These are phyloP conservation scores for Coemansia sp. DNA, from an alignment of 192 early-diverging fungal genomes.

Conservation along the genomic window DNA sequence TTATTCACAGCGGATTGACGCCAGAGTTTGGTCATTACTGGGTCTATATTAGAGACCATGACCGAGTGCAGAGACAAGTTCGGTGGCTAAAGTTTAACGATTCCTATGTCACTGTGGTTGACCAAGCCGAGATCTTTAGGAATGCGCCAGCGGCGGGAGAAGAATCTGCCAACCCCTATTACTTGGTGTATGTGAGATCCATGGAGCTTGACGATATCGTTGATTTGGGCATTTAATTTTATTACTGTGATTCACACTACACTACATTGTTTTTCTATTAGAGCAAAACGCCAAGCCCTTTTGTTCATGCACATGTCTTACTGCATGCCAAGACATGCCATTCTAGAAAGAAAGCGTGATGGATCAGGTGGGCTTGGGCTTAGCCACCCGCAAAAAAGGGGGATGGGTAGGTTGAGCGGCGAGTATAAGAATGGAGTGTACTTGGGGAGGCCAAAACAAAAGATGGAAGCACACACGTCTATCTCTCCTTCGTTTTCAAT, in stretches of 20 bases:
- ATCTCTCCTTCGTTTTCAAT: no score
- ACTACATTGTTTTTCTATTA: neutral
- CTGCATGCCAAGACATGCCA: no score
- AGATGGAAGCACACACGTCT: no score
- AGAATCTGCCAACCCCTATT: slow-evolving; percentile 61
- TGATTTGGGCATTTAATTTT: slow-evolving; percentile 12
- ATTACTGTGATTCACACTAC: neutral
- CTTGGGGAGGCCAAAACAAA: no score
- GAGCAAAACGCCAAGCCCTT: neutral
- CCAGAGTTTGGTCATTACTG: slow-evolving; percentile 75
- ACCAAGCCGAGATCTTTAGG: slow-evolving; percentile 54
- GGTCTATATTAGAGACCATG: slow-evolving; percentile 65
- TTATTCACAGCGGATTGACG: slow-evolving; percentile 65
- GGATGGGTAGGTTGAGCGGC: no score
- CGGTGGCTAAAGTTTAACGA: slow-evolving; percentile 78
- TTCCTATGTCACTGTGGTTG: slow-evolving; percentile 57
- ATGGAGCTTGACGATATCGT: slow-evolving; percentile 9
- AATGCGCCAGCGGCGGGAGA: slow-evolving; percentile 49
- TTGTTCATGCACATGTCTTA: no score
- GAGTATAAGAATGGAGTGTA: no score
- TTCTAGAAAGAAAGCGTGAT: no score
- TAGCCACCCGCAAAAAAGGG: no score
- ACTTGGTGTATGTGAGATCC: slow-evolving; percentile 62
- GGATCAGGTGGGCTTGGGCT: no score
- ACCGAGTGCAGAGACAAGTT: slow-evolving; percentile 9